Evolutionary conservation across 1,284 basidiomycete species (phyloP), one percentile per base, ranked within the genome.

Genomic region (Waitea zeae): DNA sequence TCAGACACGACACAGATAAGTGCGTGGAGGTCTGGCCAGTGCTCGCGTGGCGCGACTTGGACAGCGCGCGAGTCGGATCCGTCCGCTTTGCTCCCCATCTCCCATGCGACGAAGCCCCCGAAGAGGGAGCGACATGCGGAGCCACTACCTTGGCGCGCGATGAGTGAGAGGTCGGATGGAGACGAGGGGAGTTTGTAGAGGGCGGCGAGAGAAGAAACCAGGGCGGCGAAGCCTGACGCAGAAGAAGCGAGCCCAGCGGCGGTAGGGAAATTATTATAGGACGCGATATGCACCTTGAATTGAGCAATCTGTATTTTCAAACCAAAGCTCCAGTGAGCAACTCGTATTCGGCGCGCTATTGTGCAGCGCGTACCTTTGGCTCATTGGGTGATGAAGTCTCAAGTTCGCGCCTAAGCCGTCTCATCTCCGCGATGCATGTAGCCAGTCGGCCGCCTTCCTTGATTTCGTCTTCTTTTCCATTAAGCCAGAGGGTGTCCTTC

Each of bases 201-300:
- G 5, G 74, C 65, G 0, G 89, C 78, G 30, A 99, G 71, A 32
- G 92, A 95, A 5, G 80, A 69, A 33, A 90, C 84, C 28, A 99
- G 77, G 0, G 93, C 95, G 1, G 95, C 93, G 44, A 98, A 93
- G 11, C 93, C 93, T 0, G 92, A 89, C 0, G 95, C 93, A 19
- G 90, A 96, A 0, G 93, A 97, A 0, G 95, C 93, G 26, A 99
- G 77, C 9, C 93, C 95, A 0, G 93, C 95, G 5, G 95, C 95
- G 4, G 93, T 98, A 17, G 93, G 93, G 66, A 99, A 98, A 65
- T 98, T 98, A 71, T 99, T 99, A 61, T 78, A 80, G 7, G 92
- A 97, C 39, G 75, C 75, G 43, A 99, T 90, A 58, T 87, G 86
- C 2, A 95, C 70, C 19, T 67, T 59, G 54, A 63, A 80, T 12